phyloP scores from a whole-genome alignment of 495 filamentous ascomycete genomes.

The Hyaloscypha bicolor region DNA sequence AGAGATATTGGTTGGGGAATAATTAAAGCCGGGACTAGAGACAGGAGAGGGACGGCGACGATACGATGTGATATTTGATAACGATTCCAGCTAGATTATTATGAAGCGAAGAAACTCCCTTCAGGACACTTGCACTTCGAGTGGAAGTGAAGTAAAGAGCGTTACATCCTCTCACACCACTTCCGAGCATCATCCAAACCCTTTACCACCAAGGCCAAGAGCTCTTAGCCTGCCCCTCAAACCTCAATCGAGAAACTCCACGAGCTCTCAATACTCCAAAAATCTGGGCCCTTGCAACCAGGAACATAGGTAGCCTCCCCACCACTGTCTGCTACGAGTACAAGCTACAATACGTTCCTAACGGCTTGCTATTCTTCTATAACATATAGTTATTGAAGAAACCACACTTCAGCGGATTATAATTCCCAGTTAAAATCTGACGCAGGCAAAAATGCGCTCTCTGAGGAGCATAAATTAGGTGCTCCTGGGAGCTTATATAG shows the following conservation, averaged over 20 bases:
- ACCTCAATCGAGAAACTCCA: background rate
- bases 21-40: background rate
- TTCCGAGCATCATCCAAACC: background rate
- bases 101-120: too few relatives aligned
- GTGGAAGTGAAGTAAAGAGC: too few relatives aligned
- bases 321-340: conserved; percentile 28
- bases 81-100: too few relatives aligned
- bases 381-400: conserved; percentile 54
- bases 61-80: too few relatives aligned
- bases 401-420: conserved; percentile 41
- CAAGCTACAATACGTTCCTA: conserved; percentile 35
- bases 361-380: conserved; percentile 39
- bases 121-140: too few relatives aligned
- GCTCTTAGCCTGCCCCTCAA: background rate
- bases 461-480: too few relatives aligned
- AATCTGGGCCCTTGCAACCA: conserved; percentile 10
- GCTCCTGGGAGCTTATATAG: too few relatives aligned
- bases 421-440: conserved; percentile 28
- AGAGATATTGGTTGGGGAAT: conserved; percentile 21
- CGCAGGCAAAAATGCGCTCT: too few relatives aligned
- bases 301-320: conserved; percentile 32
- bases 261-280: conserved; percentile 20
- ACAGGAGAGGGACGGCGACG: too few relatives aligned
- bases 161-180: too few relatives aligned
- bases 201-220: background rate